Base-by-base conservation (phyloP, 768 basidiomycete genomes). In the Strobilomyces dryophilus region DNA sequence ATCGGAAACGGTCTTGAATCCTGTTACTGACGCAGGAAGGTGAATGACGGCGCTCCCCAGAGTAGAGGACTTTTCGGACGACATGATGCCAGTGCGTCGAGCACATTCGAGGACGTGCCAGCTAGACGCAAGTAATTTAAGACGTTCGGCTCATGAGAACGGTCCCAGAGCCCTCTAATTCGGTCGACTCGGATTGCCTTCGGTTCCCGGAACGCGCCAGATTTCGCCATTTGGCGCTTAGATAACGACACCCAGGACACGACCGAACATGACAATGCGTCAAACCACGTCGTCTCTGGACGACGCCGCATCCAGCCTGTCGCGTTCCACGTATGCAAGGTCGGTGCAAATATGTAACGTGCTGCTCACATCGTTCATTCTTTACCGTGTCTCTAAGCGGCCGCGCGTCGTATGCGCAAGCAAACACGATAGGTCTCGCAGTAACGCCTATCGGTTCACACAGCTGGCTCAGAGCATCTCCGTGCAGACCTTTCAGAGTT, bases 281-380 rank as follows among this genome's bases (percentile, higher is more conserved):
- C 18, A 39, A 11, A 39, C 39, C 6, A 15, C 34, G 5, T 14
- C 41, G 5, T 49, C 54, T 21, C 26, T 39, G 1, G 53, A 55
- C 43, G 51, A 65, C 56, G 24, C 56, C 18, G 48, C 47, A 15
- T 61, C 64, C 27, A 44, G 18, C 32, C 32, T 57, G 35, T 65
- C 59, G 29, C 42, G 49, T 24, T 41, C 34, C 45, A 41, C 45
- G 3, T 43, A 45, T 10, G 6, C 54, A 55, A 60, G 55, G 62
- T 64, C 17, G 8, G 55, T 57, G 27, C 4, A 24, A 24, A 24
- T 24, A 24, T 2, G 24, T 24, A 3, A 35, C 17, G 8, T 40
- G 2, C 11, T 17, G 4, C 17, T 51, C n/a, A 14, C 20, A 6
- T 26, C n/a, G 20, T 15, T 20, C 2, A 18, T 39, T 37, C 24